Evolutionary conservation across 2,329 filamentous ascomycete species (phyloP).

Genomic region (Penicillium expansum): DNA sequence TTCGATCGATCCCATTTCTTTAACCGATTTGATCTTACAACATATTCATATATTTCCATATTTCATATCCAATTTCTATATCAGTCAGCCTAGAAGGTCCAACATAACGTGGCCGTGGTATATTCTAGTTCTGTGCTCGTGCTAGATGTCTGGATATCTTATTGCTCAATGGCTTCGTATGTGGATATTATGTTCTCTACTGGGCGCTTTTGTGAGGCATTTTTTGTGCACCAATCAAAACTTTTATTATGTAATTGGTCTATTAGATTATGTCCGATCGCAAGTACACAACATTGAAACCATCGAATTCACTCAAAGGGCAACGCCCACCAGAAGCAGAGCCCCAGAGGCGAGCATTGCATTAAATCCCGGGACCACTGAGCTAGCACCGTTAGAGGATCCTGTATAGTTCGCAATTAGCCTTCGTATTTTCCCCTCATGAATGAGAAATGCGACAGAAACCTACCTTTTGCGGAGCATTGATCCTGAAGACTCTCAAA

Average conservation of each 20-base stretch:
- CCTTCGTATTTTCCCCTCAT: neutral
- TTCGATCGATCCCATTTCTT: neutral
- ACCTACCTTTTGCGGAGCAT: neutral
- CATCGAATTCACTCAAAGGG: neutral
- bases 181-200: neutral
- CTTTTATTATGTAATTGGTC: neutral
- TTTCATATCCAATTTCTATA: too few species aligned
- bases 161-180: neutral
- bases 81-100: neutral
- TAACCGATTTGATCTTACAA: too few species aligned
- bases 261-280: neutral
- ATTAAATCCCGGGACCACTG: neutral
- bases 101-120: neutral
- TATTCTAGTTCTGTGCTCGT: neutral
- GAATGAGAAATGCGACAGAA: neutral
- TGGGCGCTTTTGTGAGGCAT: neutral
- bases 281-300: neutral
- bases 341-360: slow-evolving; percentile 5
- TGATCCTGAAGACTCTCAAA: neutral
- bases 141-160: neutral
- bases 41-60: too few species aligned
- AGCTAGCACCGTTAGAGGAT: neutral
- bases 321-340: neutral
- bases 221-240: neutral
- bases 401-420: neutral